Conservation (phyloP, 768 basidiomycete genomes). For the Cystofilobasidium capitatum region DNA sequence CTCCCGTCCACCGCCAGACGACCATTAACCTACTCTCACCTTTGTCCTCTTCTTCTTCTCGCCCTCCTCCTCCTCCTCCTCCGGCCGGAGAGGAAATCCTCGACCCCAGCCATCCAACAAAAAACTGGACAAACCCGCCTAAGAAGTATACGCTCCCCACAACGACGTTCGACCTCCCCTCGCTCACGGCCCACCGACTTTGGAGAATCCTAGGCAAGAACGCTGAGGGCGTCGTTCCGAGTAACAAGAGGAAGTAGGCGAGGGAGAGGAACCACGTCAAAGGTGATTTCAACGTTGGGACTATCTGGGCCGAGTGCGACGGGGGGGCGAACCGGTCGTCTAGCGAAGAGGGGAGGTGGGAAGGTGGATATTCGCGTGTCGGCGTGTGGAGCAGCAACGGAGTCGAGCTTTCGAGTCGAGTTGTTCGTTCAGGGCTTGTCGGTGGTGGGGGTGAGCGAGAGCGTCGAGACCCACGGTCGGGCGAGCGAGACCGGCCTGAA, state of each 20-base stretch:
- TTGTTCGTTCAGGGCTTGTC: not conserved
- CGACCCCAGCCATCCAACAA: slow-evolving; percentile 5
- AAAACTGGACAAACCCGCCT: slow-evolving; percentile 21
- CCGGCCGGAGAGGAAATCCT: too few species aligned
- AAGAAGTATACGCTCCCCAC: slow-evolving; percentile 14
- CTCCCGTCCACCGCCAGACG: not conserved
- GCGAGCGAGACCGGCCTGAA: not conserved
- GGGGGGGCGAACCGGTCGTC: not conserved
- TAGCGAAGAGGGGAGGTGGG: not conserved
- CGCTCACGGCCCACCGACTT: slow-evolving; percentile 14
- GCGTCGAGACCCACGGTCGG: too few species aligned
- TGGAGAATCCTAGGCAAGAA: slow-evolving; percentile 25
- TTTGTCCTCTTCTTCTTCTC: too few species aligned
- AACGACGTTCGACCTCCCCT: slow-evolving; percentile 7
- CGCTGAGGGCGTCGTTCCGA: slow-evolving; percentile 22
- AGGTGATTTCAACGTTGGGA: slow-evolving; percentile 9
- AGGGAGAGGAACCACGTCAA: not conserved
- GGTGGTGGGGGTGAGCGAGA: not conserved
- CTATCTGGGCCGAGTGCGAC: not conserved
- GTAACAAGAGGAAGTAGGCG: slow-evolving; percentile 22
- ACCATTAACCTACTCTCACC: too few species aligned
- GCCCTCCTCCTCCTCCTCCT: not conserved
- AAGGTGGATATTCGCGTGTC: not conserved
- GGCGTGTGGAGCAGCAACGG: not conserved
- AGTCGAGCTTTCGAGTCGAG: not conserved